These are phyloP conservation scores for Peronospora destructor DNA, from an alignment of 352 stramenopile species.

Conservation along the genomic window DNA sequence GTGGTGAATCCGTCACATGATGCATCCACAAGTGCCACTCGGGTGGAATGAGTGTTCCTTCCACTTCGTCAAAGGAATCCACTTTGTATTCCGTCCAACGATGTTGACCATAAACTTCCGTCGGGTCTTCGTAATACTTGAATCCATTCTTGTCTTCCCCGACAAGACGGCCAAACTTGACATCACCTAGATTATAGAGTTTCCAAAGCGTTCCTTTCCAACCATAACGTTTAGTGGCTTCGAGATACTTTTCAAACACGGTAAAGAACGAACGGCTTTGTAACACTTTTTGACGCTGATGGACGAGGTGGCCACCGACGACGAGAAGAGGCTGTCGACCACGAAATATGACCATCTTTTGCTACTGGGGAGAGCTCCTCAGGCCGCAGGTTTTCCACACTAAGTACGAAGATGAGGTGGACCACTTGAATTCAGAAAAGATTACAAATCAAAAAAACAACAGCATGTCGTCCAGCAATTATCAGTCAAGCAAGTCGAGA, in stretches of 20 bases:
- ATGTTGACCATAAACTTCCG: constrained; percentile 64
- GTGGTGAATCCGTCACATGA: constrained; percentile 64
- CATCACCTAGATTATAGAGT: constrained; percentile 82
- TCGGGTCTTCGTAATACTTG: constrained; percentile 85
- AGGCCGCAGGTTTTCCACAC: too few relatives aligned
- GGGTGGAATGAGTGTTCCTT: constrained; percentile 67
- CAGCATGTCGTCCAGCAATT: too few relatives aligned
- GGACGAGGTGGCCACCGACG: constrained; percentile 31
- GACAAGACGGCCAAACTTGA: constrained; percentile 83
- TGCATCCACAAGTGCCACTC: constrained; percentile 86
- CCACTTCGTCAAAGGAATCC: constrained; percentile 71
- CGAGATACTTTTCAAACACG: constrained; percentile 75
- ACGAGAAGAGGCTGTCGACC: constrained; percentile 2
- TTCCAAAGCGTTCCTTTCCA: constrained; percentile 80
- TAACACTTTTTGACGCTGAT: constrained; percentile 5
- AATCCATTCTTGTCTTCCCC: constrained; percentile 79
- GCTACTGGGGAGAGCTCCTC: too few relatives aligned
- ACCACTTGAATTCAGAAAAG: too few relatives aligned
- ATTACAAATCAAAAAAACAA: too few relatives aligned
- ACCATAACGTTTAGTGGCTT: constrained; percentile 75
- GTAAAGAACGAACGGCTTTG: constrained; percentile 73
- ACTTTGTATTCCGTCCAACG: constrained; percentile 83
- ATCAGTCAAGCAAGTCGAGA: constrained; percentile 61
- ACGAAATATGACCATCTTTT: too few relatives aligned
- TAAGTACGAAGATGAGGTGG: too few relatives aligned